phyloP scores from a whole-genome alignment of 1,284 basidiomycete genomes.

The Cryptococcus deneoformans region DNA sequence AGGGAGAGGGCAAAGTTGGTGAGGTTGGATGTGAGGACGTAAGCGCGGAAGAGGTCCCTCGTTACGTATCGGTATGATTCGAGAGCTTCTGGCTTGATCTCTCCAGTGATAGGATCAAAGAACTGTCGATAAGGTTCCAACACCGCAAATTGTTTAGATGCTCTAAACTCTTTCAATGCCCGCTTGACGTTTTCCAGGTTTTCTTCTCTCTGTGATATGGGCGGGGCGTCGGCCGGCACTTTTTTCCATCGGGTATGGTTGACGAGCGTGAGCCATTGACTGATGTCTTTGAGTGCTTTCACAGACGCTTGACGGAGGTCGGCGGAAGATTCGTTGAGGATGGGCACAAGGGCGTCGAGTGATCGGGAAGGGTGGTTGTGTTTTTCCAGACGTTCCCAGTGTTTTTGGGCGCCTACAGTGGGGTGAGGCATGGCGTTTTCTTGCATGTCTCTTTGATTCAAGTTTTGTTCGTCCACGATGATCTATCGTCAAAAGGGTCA shows the following conservation, averaged over 20 bases:
- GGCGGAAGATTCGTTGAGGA: constrained; percentile 52
- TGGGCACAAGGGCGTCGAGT: constrained; percentile 53
- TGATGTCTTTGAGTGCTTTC: constrained; percentile 46
- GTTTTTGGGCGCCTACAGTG: constrained; percentile 5
- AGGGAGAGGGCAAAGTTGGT: constrained; percentile 39
- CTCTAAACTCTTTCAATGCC: constrained; percentile 52
- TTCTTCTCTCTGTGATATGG: constrained; percentile 47
- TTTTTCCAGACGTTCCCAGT: constrained; percentile 14
- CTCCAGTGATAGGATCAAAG: constrained; percentile 45
- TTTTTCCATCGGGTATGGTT: constrained; percentile 56
- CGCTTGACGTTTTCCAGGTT: constrained; percentile 47
- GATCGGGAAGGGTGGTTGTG: constrained; percentile 10
- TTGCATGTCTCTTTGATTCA: constrained; percentile 5
- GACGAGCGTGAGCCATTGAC: constrained; percentile 50
- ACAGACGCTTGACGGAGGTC: constrained; percentile 52
- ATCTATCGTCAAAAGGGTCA: constrained; percentile 13
- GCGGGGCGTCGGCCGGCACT: constrained; percentile 17
- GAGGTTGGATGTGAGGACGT: constrained; percentile 50
- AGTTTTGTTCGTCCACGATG: constrained; percentile 32
- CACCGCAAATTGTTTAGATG: constrained; percentile 51
- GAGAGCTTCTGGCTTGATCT: constrained; percentile 20
- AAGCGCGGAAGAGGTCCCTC: constrained; percentile 50
- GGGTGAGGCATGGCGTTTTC: constrained; percentile 17
- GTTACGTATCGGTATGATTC: constrained; percentile 20
- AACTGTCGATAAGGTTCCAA: constrained; percentile 54